phyloP scores from a whole-genome alignment of 2,329 filamentous ascomycete genomes.

The Venturiaceae sp. region DNA sequence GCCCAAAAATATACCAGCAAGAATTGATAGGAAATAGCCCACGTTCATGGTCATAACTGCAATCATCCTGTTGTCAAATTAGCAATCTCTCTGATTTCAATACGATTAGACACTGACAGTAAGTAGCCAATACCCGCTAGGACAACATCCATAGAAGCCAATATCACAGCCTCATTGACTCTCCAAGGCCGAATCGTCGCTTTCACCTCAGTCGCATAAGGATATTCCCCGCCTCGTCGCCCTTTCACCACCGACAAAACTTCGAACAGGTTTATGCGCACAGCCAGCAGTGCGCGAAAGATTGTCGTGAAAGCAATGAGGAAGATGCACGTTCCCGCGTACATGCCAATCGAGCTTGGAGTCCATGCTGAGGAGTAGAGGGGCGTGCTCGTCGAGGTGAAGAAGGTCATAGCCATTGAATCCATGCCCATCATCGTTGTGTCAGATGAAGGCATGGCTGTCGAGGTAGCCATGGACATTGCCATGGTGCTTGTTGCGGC shows the following conservation, averaged over 20 bases:
- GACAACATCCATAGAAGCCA: constrained; percentile 56
- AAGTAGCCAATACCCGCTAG: constrained; percentile 74
- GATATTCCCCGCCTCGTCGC: background rate
- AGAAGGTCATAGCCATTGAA: constrained; percentile 53
- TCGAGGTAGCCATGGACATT: constrained; percentile 7
- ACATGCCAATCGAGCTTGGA: constrained; percentile 57
- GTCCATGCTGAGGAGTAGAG: constrained; percentile 65
- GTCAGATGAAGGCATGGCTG: background rate
- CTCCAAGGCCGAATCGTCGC: constrained; percentile 2
- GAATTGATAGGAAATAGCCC: constrained; percentile 70
- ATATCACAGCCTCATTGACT: background rate
- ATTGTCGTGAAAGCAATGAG: constrained; percentile 65
- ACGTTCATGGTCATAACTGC: constrained; percentile 86
- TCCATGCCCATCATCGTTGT: constrained; percentile 10
- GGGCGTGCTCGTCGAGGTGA: constrained; percentile 49
- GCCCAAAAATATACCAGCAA: constrained; percentile 76
- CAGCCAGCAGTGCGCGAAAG: constrained; percentile 62
- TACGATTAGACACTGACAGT: constrained; percentile 53
- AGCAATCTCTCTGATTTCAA: background rate
- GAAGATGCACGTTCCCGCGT: constrained; percentile 88
- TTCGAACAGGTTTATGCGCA: constrained; percentile 9
- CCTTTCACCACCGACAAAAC: constrained; percentile 5
- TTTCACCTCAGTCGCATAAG: constrained; percentile 5
- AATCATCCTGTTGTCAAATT: constrained; percentile 57
- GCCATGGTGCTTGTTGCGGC: constrained; percentile 2